Base-by-base conservation (phyloP, 805 yeast genomes). In the Candida sonorensis region DNA sequence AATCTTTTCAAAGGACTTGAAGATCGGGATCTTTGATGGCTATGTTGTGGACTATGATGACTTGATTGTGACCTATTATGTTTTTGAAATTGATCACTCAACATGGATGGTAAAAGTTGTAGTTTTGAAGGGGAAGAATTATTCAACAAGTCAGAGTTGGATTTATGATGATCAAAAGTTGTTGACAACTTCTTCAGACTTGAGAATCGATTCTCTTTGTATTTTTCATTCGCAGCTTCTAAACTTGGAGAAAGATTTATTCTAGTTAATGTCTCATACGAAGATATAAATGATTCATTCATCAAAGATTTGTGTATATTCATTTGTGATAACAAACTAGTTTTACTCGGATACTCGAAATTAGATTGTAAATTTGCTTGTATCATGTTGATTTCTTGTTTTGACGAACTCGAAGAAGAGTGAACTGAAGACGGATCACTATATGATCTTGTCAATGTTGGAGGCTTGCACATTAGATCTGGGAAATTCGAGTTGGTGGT, bases 1-100 rank as follows among this genome's bases (percentile, higher is more conserved):
- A 54, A 29, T 23, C 51, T 33, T 30, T 54, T 53, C 16, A 54
- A 31, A 10, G 58, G 58, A 29, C 56, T 51, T 26, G 36, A 40
- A 1, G 55, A 49, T 6, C 33, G 26, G 5, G 51, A 44, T 17
- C 40, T 34, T 26, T 34, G 22, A 18, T 6, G 6, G 20, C 9
- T 18, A 9, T 18, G n/a, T n/a, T n/a, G n/a, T 23, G 31, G 34
- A 12, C 40, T 28, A 21, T 31, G 37, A 13, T 28, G 18, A 3
- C 18, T 18, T 17, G 29, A 19, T 17, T 28, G 26, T 4, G 35
- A 18, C 12, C 10, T 22, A 21, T 25, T 18, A 15, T n/a, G 4
- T 10, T 14, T 14, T 9, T 18, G 20, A 18, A 18, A 18, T 18
- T 18, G 20, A 18, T 18, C 8, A 22, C 11, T 22, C 11, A 10